Evolutionary conservation across 2,329 filamentous ascomycete species (phyloP), one percentile per base, ranked within the genome.

Genomic region (Dothideomycetes sp.): DNA sequence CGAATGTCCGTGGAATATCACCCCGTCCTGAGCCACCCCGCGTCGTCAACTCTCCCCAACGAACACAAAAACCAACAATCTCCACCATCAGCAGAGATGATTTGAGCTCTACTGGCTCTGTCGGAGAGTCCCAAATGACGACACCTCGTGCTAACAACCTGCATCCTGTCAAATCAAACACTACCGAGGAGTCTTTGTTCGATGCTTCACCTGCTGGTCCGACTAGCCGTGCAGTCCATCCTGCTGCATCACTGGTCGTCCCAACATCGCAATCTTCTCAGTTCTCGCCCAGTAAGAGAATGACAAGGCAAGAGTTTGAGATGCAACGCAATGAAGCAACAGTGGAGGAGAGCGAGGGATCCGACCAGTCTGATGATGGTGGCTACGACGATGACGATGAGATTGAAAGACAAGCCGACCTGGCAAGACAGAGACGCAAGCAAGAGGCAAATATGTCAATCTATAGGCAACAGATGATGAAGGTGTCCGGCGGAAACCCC

Each of bases 381-480:
- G 78, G 76, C 3, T 70, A 76, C n/a, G 73, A 76, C 12, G 76
- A 81, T 17, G 82, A 88, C 29, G 85, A 93, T 51, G 86, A 93
- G 48, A 59, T 72, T 1, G 85, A 93, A 54, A 84, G 83, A 54
- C 76, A 78, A 19, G 81, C 72, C 55, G 73, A 84, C 55, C 71
- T 82, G 33, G 77, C 81, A 13, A 83, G 80, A 57, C 84, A 91
- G 58, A 73, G 87, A 48, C 76, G 79, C 53, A 91, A 88, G 67
- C 87, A 94, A 58, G 85, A 94, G 61, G 87, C 87, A 10, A 85
- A 91, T 58, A 80, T 94, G 69, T 74, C 85, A 1, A 81, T 94
- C 2, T 94, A 94, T 60, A 77, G 87, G 44, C 87, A 94, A 59
- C 84, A 91, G 62, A 94, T 94, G 87, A 94, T 89, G 83, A 94